Evolutionary conservation across 179 eudicot genomes (phyloP).

Genomic region (Beta corolliflora): DNA sequence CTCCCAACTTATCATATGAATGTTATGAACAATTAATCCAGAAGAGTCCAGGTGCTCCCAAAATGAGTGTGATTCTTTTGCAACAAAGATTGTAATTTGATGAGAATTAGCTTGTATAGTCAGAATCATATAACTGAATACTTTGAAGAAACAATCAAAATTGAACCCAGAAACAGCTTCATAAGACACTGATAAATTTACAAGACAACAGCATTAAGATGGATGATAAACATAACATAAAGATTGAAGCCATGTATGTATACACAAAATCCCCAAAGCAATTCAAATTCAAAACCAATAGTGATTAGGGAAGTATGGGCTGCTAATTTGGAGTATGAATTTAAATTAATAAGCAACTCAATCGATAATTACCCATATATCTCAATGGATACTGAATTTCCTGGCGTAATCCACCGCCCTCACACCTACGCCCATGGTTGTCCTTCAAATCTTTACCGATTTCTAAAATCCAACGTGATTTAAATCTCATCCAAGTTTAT

Average conservation of each 20-base stretch:
- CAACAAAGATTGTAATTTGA: no score
- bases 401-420: constrained; percentile 35
- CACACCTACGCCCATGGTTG: not conserved
- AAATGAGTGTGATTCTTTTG: no score
- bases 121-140: no score
- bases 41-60: no score
- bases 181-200: no score
- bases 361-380: constrained; percentile 33
- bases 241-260: constrained; percentile 19
- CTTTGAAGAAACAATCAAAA: no score
- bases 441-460: constrained; percentile 27
- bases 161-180: no score
- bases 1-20: no score
- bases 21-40: no score
- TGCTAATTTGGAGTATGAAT: constrained; percentile 29
- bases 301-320: constrained; percentile 41
- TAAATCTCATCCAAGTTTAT: constrained; percentile 35
- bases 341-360: constrained; percentile 20
- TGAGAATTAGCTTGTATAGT: no score
- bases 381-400: constrained; percentile 46
- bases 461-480: constrained; percentile 36
- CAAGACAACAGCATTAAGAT: no score
- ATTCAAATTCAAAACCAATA: not conserved
- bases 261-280: constrained; percentile 1
- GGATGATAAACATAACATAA: no score